A percentile compares a stretch with the other conserved stretches of the same genome.
phyloP scores from a whole-genome alignment of 257 asterid species.

The Nicotiana noctiflora region DNA sequence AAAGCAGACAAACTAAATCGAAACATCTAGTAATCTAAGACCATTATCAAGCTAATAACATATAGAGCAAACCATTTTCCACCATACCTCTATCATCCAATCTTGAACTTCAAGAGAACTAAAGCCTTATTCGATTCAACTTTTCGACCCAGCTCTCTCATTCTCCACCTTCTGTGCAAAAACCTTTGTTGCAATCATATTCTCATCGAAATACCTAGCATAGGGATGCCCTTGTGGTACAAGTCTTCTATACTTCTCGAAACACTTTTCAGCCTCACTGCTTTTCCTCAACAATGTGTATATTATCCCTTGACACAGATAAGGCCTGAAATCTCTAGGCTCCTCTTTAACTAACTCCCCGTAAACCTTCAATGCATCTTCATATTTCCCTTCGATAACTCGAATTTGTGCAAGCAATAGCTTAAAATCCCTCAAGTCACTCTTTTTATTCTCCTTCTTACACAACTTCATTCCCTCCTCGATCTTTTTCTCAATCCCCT shows the following conservation, averaged over 20 bases:
- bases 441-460: constrained; percentile 42
- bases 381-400: constrained; percentile 60
- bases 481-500: constrained; percentile 34
- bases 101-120: background rate
- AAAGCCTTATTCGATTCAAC: constrained; percentile 12
- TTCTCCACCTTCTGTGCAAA: constrained; percentile 73
- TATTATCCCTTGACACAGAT: constrained; percentile 81
- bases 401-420: constrained; percentile 76
- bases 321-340: constrained; percentile 93
- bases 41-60: background rate
- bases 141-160: constrained; percentile 46
- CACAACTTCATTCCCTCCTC: constrained; percentile 53
- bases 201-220: constrained; percentile 70
- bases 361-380: constrained; percentile 59
- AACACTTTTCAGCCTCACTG: constrained; percentile 70
- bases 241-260: constrained; percentile 70
- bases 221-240: constrained; percentile 88
- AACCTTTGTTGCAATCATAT: constrained; percentile 74
- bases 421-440: constrained; percentile 69
- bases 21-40: background rate
- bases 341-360: constrained; percentile 73
- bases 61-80: background rate
- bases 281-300: constrained; percentile 69
- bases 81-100: background rate
- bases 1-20: background rate